Evolutionary conservation across 2,329 filamentous ascomycete species (phyloP), one percentile per base, ranked within the genome.

Genomic region (Clonostachys chloroleuca): DNA sequence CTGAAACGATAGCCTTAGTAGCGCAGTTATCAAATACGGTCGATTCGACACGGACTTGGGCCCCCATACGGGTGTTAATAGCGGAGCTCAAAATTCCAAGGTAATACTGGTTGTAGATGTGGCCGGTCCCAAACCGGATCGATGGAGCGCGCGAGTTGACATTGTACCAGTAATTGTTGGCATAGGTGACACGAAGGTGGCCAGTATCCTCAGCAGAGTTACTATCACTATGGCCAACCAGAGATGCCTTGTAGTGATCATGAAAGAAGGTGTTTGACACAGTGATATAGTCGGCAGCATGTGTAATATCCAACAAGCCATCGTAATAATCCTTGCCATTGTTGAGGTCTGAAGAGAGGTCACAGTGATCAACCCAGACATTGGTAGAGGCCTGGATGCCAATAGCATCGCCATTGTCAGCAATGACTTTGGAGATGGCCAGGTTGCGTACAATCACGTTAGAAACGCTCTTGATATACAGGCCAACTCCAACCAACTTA

Each of bases 151-250:
- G 80, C 14, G 74, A 80, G 68, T 81, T 78, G 56, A 83, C 63
- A 66, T 83, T 81, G 50, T 61, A 54, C 68, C 70, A 83, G 68
- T 77, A 71, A 72, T 83, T 84, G 66, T 81, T 74, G 63, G 70
- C 68, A 60, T 79, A 80, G 36, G 81, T 83, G 37, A 84, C 65
- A 56, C 67, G 73, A 34, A 84, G 65, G 56, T 78, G 69, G 49
- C 80, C 80, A 5, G 59, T 75, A 59, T 84, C 81, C 55, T 83
- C 78, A 42, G 57, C 66, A 14, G 54, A 65, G 64, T 83, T 83
- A 65, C 55, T 72, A 68, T 84, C 77, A 17, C 72, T 77, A 71
- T 84, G 79, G 13, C 78, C 80, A 48, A 83, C 65, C 34, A 84
- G 71, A 1, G 76, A 80, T 34, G 71, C 77, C 64, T 84, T 84